Percentiles rank a stretch among this genome's conserved stretches.
phyloP scores from a whole-genome alignment of 1,284 basidiomycete species.

The Coniferiporia sulphurascens region DNA sequence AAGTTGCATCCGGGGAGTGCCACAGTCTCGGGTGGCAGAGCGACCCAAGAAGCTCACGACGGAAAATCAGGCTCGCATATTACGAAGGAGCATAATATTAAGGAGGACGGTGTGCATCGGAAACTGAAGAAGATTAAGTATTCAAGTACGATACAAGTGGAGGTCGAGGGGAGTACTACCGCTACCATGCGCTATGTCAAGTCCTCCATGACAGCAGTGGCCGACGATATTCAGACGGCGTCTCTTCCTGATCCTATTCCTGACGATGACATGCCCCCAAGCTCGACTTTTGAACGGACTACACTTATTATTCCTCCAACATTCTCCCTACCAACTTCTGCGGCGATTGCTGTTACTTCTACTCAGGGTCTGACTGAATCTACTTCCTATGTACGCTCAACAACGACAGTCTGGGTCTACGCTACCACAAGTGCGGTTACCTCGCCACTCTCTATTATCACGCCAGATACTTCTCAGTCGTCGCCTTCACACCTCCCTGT shows the following conservation, averaged over 20 bases:
- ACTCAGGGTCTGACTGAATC: background rate
- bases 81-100: background rate
- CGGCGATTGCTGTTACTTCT: background rate
- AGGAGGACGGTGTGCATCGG: background rate
- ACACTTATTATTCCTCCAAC: slow-evolving; percentile 12
- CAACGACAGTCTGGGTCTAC: slow-evolving; percentile 16
- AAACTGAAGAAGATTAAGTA: background rate
- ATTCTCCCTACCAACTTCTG: background rate
- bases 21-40: background rate
- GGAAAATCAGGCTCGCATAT: background rate
- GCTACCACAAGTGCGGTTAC: background rate
- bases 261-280: background rate
- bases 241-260: slow-evolving; percentile 15
- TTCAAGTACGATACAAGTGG: background rate
- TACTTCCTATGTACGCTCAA: background rate
- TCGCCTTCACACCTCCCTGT: slow-evolving; percentile 26
- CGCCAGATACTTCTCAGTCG: background rate
- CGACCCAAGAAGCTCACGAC: background rate
- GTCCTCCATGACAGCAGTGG: background rate
- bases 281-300: slow-evolving; percentile 4
- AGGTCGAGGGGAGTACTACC: background rate
- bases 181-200: background rate
- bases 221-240: slow-evolving; percentile 8
- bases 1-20: background rate
- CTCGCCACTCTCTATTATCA: background rate